A percentile compares a stretch with the other conserved stretches of the same genome.
phyloP scores from a whole-genome alignment of 2,329 filamentous ascomycete genomes.

The Phialophora tarda region DNA sequence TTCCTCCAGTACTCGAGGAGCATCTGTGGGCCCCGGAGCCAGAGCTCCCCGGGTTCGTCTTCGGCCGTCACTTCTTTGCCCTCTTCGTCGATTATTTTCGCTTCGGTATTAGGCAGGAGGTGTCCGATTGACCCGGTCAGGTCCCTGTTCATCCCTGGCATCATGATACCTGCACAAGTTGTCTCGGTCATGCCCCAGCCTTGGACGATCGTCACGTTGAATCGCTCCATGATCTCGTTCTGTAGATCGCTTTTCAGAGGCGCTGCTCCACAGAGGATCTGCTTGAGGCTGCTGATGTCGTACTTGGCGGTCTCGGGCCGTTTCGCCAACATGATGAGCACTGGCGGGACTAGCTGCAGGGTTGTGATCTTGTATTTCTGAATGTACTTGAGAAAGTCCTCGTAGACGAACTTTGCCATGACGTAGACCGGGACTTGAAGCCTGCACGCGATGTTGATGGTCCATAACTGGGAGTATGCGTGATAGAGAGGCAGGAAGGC shows the following conservation, averaged over 20 bases:
- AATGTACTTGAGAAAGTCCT: constrained; percentile 60
- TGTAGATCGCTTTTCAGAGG: constrained; percentile 64
- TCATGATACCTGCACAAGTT: constrained; percentile 47
- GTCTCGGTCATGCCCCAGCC: constrained; percentile 66
- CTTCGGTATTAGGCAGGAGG: constrained; percentile 48
- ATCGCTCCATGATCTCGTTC: constrained; percentile 56
- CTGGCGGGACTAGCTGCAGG: constrained; percentile 66
- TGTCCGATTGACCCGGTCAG: constrained; percentile 59
- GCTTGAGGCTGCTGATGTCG: constrained; percentile 59
- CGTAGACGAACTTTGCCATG: constrained; percentile 66
- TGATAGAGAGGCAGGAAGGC: constrained; percentile 57
- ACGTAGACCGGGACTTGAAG: constrained; percentile 67
- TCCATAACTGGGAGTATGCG: constrained; percentile 55
- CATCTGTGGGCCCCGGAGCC: constrained; percentile 49
- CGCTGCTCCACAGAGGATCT: constrained; percentile 61
- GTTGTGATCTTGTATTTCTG: constrained; percentile 58
- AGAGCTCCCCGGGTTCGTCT: constrained; percentile 61
- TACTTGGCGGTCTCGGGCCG: constrained; percentile 61
- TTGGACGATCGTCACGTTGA: constrained; percentile 56
- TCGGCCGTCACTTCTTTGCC: constrained; percentile 73
- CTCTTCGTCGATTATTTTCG: constrained; percentile 69
- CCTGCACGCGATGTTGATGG: constrained; percentile 63
- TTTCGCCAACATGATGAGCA: constrained; percentile 65
- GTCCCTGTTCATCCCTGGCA: constrained; percentile 47
- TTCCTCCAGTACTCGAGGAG: constrained; percentile 49